Conservation (phyloP, 192 early-diverging fungal genomes). For the Pilaira anomala region DNA sequence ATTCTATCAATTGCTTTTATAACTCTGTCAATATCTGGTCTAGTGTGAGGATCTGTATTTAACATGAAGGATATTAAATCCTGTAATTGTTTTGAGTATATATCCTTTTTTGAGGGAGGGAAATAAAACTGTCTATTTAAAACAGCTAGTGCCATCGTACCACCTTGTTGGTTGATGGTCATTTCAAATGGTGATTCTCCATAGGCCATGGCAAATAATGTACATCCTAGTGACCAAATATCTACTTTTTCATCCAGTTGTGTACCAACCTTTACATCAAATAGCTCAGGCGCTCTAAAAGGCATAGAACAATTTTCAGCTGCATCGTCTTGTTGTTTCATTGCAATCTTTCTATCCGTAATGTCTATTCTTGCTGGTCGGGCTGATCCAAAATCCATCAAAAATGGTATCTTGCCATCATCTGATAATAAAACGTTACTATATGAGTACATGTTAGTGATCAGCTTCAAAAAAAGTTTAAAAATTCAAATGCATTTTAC, state of each 20-base stretch:
- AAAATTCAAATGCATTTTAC: slow-evolving; percentile 18
- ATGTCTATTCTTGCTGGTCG: slow-evolving; percentile 47
- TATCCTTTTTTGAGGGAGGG: slow-evolving; percentile 37
- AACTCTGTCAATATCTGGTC: slow-evolving; percentile 49
- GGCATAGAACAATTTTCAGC: slow-evolving; percentile 67
- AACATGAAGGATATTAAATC: slow-evolving; percentile 59
- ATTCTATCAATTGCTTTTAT: slow-evolving; percentile 1
- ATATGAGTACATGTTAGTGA: neutral
- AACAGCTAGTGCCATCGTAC: slow-evolving; percentile 65
- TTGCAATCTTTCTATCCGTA: slow-evolving; percentile 47
- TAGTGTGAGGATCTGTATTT: slow-evolving; percentile 50
- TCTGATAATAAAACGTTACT: slow-evolving; percentile 63
- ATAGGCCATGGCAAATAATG: slow-evolving; percentile 66
- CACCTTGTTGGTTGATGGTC: slow-evolving; percentile 60
- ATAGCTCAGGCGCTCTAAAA: slow-evolving; percentile 74
- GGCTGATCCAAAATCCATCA: slow-evolving; percentile 74
- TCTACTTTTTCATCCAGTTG: slow-evolving; percentile 65
- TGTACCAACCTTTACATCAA: slow-evolving; percentile 61
- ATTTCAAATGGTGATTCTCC: slow-evolving; percentile 66
- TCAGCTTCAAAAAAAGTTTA: neutral
- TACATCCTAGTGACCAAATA: slow-evolving; percentile 75
- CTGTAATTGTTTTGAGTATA: slow-evolving; percentile 51
- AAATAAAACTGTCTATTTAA: slow-evolving; percentile 56
- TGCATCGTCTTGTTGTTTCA: slow-evolving; percentile 63
- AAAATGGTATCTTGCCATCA: slow-evolving; percentile 54